These are phyloP conservation scores for Hypoxylon fragiforme DNA, from an alignment of 495 filamentous ascomycete species.

Conservation along the genomic window DNA sequence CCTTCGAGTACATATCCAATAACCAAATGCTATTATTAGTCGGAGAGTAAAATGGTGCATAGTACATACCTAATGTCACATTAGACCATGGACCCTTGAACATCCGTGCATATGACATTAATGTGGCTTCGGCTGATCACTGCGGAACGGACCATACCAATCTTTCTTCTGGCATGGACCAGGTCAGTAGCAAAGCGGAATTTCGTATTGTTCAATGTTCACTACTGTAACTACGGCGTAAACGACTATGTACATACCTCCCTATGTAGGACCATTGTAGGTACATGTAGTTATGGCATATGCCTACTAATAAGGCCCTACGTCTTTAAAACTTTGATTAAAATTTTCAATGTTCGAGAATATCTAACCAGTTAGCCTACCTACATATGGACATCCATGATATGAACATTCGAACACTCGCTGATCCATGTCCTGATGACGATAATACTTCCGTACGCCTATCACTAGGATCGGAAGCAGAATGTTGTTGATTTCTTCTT, in stretches of 20 bases:
- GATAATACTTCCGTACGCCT: neutral
- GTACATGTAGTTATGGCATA: too few species aligned
- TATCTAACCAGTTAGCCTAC: too few species aligned
- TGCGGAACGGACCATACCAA: slow-evolving; percentile 32
- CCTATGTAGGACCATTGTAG: too few species aligned
- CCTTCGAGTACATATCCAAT: slow-evolving; percentile 4
- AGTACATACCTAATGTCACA: slow-evolving; percentile 1
- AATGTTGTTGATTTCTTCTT: neutral
- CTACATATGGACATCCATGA: too few species aligned
- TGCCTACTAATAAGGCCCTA: too few species aligned
- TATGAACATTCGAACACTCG: too few species aligned
- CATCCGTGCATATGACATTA: slow-evolving; percentile 1
- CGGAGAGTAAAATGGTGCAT: slow-evolving; percentile 1
- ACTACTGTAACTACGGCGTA: too few species aligned
- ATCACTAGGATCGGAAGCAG: neutral
- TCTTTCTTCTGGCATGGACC: slow-evolving; percentile 13
- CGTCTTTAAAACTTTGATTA: neutral
- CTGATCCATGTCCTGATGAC: too few species aligned
- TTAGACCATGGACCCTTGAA: slow-evolving; percentile 4
- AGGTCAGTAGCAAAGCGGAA: slow-evolving; percentile 3
- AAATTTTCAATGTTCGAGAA: too few species aligned
- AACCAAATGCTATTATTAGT: slow-evolving; percentile 7
- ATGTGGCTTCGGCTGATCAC: slow-evolving; percentile 26
- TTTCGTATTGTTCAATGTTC: slow-evolving; percentile 16
- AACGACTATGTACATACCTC: too few species aligned